Evolutionary conservation across 1,284 basidiomycete genomes (phyloP).

Genomic region (Apiotrichum siamense): DNA sequence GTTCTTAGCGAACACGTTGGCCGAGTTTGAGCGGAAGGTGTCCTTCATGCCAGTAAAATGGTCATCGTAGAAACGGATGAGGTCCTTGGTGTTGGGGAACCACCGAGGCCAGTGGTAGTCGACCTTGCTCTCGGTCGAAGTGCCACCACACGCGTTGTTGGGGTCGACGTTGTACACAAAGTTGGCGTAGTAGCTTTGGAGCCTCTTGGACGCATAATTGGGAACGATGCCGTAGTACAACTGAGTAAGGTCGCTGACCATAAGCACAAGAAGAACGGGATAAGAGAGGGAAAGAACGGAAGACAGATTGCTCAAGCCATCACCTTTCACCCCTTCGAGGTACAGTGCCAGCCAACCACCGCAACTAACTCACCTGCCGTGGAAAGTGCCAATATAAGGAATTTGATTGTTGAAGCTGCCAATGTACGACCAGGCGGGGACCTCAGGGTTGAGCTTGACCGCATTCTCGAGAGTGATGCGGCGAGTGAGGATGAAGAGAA

Average conservation of each 20-base stretch:
- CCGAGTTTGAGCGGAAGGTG: conserved; percentile 10
- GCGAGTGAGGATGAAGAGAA: conserved; percentile 14
- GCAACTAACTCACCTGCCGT: too few species aligned
- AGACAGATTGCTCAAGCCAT: too few species aligned
- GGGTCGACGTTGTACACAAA: conserved; percentile 21
- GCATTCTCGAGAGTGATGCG: conserved; percentile 8
- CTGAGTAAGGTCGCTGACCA: conserved; percentile 13
- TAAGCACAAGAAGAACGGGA: too few species aligned
- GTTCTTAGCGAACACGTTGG: too few species aligned
- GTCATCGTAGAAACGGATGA: conserved; percentile 9
- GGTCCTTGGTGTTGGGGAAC: background rate
- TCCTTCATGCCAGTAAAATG: conserved; percentile 6
- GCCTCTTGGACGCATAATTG: conserved; percentile 10
- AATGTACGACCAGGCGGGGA: conserved; percentile 19
- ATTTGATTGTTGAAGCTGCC: conserved; percentile 12
- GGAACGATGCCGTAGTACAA: conserved; percentile 16
- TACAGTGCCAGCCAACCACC: too few species aligned
- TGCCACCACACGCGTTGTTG: conserved; percentile 13
- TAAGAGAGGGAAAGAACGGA: too few species aligned
- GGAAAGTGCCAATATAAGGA: conserved; percentile 15
- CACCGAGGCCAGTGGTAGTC: conserved; percentile 12
- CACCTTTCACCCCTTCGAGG: too few species aligned
- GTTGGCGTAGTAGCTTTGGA: conserved; percentile 19
- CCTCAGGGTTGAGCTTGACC: conserved; percentile 2
- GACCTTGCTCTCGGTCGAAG: conserved; percentile 2